Evolutionary conservation across 768 basidiomycete species (phyloP), one percentile per base, ranked within the genome.

Genomic region (Amanita subjunquillea): DNA sequence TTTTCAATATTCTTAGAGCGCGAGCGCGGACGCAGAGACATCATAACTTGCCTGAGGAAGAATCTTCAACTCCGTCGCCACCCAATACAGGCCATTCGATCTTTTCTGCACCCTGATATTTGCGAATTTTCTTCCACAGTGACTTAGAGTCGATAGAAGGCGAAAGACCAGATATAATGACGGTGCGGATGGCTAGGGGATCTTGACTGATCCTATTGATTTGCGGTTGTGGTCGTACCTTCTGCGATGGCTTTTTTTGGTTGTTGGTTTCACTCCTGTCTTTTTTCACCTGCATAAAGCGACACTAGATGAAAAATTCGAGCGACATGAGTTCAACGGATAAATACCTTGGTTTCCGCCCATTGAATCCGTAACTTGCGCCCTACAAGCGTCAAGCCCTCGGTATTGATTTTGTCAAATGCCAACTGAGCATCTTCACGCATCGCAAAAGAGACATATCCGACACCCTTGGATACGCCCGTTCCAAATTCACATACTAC

Each of bases 391-490:
- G 65, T 66, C 38, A 95, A 75, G 0, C 82, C 82, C 40, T 87
- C 78, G 54, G 78, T 73, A 32, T 77, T 70, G 48, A 89, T 75
- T 41, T 79, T 77, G 47, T 81, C 76, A 51, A 83, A 80, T 2
- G 85, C 85, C 34, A 73, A 64, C 60, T 90, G 78, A 6, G 93
- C 95, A 67, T 98, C 96, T 60, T 96, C 90, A 52, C 77, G 80
- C 52, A 91, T 74, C 0, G 92, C 82, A 67, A 95, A 98, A 0
- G 91, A 85, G 56, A 97, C 91, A 63, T 96, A 98, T 55, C 96
- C 96, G 20, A 98, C 93, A 57, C 95, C 95, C 64, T 97, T 96
- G 1, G 91, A 93, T 4, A 79, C 69, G 15, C 82, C 81, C 1
- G 80, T 78, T 32, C 77, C 85, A 6, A 78, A 82, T 51, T 93